Evolutionary conservation across 1,284 basidiomycete species (phyloP).

Genomic region (Ceratobasidium sp.): DNA sequence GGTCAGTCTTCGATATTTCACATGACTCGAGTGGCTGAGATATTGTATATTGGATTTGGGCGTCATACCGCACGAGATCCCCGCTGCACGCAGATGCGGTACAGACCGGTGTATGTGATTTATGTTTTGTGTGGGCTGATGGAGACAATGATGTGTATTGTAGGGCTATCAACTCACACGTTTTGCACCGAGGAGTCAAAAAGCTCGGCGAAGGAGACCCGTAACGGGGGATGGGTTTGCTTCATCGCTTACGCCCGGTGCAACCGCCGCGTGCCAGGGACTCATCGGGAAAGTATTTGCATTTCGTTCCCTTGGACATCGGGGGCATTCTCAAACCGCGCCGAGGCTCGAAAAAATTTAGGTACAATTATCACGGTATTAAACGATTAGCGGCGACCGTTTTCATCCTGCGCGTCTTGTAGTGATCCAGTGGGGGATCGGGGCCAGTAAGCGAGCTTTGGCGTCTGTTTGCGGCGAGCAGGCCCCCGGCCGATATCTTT

Average conservation of each 20-base stretch:
- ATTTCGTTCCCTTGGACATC: conserved; percentile 36
- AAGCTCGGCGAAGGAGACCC: neutral
- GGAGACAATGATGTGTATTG: conserved; percentile 10
- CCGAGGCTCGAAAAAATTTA: conserved; percentile 7
- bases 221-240: conserved; percentile 1
- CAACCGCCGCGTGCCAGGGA: conserved; percentile 15
- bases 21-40: conserved; percentile 6
- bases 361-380: neutral
- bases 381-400: conserved; percentile 1
- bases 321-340: conserved; percentile 37
- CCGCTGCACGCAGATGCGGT: neutral
- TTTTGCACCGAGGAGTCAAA: conserved; percentile 5
- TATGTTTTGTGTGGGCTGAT: conserved; percentile 14
- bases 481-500: conserved; percentile 3
- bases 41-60: neutral
- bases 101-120: conserved; percentile 2
- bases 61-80: conserved; percentile 6
- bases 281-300: conserved; percentile 22
- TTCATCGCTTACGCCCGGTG: conserved; percentile 25
- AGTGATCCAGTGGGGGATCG: conserved; percentile 6
- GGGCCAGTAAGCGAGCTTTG: conserved; percentile 3
- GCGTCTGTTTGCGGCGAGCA: conserved; percentile 20
- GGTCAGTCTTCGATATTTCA: conserved; percentile 25
- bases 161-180: conserved; percentile 31
- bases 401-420: neutral